Evolutionary conservation across 768 basidiomycete species (phyloP).

Genomic region (Mrakia frigida): DNA sequence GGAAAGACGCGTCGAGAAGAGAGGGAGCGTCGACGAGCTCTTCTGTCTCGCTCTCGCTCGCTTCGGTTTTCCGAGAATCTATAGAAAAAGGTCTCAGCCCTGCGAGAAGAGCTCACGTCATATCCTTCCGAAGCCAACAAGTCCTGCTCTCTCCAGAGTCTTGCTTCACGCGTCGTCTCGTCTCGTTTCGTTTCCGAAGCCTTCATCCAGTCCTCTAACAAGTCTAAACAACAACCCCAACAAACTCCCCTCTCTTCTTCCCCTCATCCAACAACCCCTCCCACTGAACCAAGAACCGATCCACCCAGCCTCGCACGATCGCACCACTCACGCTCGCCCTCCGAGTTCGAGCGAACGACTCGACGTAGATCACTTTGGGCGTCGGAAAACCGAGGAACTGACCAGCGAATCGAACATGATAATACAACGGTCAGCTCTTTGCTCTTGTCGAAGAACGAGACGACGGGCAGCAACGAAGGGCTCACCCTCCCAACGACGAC

Average conservation of each 20-base stretch:
- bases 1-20: not conserved
- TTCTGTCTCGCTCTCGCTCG: not conserved
- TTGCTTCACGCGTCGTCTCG: not conserved
- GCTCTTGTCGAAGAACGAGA: not conserved
- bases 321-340: slow-evolving; percentile 6
- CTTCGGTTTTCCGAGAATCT: too few species aligned
- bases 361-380: slow-evolving; percentile 76
- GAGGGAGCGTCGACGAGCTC: not conserved
- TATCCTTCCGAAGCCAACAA: too few species aligned
- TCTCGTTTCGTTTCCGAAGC: not conserved
- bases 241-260: slow-evolving; percentile 15
- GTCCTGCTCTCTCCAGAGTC: too few species aligned
- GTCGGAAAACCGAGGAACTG: slow-evolving; percentile 70
- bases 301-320: slow-evolving; percentile 18
- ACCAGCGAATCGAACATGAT: not conserved
- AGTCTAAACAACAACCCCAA: slow-evolving; percentile 16
- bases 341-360: slow-evolving; percentile 73
- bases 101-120: too few species aligned
- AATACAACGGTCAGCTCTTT: not conserved
- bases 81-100: too few species aligned
- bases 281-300: slow-evolving; percentile 29
- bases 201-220: not conserved
- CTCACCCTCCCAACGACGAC: slow-evolving; percentile 49
- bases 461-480: not conserved
- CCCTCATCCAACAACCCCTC: not conserved